Percentiles rank a stretch among this genome's conserved stretches.
phyloP scores from a whole-genome alignment of 495 filamentous ascomycete genomes.

The Penicillium pulvis region DNA sequence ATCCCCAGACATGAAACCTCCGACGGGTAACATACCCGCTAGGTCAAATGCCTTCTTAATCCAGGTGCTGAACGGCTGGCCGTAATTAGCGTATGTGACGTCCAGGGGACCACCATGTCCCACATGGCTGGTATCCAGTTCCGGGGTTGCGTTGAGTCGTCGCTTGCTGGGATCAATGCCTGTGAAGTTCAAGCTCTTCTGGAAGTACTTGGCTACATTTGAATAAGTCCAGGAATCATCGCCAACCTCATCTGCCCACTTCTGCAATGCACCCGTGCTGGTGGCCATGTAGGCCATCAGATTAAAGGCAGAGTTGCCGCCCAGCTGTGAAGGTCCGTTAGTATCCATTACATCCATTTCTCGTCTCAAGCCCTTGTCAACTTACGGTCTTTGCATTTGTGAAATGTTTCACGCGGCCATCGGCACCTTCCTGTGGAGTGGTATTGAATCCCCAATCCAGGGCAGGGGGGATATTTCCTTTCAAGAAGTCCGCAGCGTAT shows the following conservation, averaged over 20 bases:
- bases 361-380: neutral
- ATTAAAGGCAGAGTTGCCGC: conserved; percentile 26
- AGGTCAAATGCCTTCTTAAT: neutral
- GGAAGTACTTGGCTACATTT: neutral
- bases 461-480: conserved; percentile 39
- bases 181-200: neutral
- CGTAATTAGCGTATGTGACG: neutral
- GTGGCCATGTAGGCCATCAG: conserved; percentile 47
- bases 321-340: no score
- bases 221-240: conserved; percentile 51
- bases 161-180: neutral
- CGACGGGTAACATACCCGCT: neutral
- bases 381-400: no score
- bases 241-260: conserved; percentile 57
- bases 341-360: no score
- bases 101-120: neutral
- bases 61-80: neutral
- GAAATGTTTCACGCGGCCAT: no score
- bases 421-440: conserved; percentile 31
- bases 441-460: conserved; percentile 53
- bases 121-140: neutral
- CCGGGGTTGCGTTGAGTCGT: neutral
- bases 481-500: conserved; percentile 24
- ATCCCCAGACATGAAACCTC: neutral
- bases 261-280: conserved; percentile 39